Base-by-base conservation (phyloP, 2,329 filamentous ascomycete genomes). In the Diaporthe velutina region DNA sequence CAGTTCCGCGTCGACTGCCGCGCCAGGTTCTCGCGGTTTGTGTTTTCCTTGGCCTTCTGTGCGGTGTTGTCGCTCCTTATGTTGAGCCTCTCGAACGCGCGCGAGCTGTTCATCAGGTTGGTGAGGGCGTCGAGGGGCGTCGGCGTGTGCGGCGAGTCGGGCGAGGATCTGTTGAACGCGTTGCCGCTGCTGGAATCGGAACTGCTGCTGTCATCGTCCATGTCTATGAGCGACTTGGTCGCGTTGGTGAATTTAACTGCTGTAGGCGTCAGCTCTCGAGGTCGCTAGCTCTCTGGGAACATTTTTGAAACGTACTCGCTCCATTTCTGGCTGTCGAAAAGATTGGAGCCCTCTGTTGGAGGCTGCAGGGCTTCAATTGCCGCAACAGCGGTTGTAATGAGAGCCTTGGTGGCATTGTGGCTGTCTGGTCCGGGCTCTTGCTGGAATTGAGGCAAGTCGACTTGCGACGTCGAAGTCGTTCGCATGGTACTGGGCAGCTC, bases 1-100 rank as follows among this genome's bases (percentile, higher is more conserved):
- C 94, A 98, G 54, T 89, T 88, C 64, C 96, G 92, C 48, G 90
- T 88, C 83, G 93, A 89, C 83, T 94, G 92, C 76, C 84, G 86
- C 79, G 91, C 84, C 82, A 91, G 91, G 77, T 91, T 90, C 58
- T 85, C 84, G 70, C 84, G 84, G 61, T 83, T 78, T 80, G 85
- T 84, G 77, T 82, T 81, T 77, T 83, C 82, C 77, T 80, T 80
- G 72, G 86, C 78, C 73, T 82, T 81, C 71, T 86, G 82, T 73
- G 85, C 81, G 73, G 85, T 80, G 19, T 78, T 77, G 73, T 82
- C 80, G 78, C 81, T 82, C 78, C 74, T 70, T n/a, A 50, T 30
- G 57, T 61, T 70, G 48, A 77, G 68, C 42, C 45, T 60, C 4
- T 55, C 73, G 38, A 73, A 71, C 45, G 72, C 17, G 42, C 73